Evolutionary conservation across 192 early-diverging fungal species (phyloP).

Genomic region (Backusella psychrophila): DNA sequence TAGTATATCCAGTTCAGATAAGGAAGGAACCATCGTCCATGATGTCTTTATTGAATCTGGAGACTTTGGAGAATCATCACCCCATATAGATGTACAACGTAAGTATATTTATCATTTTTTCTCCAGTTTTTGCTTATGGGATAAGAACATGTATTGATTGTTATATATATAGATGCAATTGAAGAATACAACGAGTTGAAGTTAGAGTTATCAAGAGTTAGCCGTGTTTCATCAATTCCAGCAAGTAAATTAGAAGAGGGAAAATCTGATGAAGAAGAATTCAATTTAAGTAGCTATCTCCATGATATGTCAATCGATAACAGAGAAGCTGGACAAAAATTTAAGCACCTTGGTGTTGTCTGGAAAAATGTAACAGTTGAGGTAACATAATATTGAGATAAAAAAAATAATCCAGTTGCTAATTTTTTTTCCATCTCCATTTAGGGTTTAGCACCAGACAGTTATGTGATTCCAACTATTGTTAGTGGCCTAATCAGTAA

Average conservation of each 20-base stretch:
- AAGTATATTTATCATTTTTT: not conserved
- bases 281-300: slow-evolving; percentile 26
- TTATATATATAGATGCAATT: slow-evolving; percentile 23
- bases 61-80: not conserved
- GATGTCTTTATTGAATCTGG: not conserved
- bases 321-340: slow-evolving; percentile 8
- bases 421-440: not conserved
- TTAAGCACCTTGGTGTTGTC: slow-evolving; percentile 27
- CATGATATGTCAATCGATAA: slow-evolving; percentile 9
- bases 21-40: not conserved
- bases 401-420: not conserved
- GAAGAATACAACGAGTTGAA: slow-evolving; percentile 23
- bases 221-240: slow-evolving; percentile 16
- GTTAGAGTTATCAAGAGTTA: slow-evolving; percentile 26
- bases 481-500: not conserved
- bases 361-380: slow-evolving; percentile 36
- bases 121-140: not conserved
- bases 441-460: slow-evolving; percentile 29
- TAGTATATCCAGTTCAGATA: not conserved
- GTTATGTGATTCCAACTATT: slow-evolving; percentile 26
- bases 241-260: slow-evolving; percentile 30
- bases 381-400: not conserved
- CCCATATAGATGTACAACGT: not conserved
- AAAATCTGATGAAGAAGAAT: slow-evolving; percentile 14
- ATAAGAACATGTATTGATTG: not conserved